phyloP scores from a whole-genome alignment of 257 asterid species.

The Datura wrightii region DNA sequence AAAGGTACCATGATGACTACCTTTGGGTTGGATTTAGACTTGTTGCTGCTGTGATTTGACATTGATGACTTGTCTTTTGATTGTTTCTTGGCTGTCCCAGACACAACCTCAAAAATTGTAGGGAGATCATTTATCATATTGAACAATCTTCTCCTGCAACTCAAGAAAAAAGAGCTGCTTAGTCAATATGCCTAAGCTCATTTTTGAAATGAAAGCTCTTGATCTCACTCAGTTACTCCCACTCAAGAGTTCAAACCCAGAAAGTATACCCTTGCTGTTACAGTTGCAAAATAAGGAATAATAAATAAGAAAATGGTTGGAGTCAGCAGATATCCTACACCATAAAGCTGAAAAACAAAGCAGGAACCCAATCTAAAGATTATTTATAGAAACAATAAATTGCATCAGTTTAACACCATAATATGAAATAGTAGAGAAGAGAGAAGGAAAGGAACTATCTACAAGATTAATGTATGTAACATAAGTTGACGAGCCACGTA shows the following conservation, averaged over 20 bases:
- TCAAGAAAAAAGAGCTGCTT: background rate
- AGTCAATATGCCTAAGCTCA: background rate
- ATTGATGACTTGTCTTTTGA: constrained; percentile 31
- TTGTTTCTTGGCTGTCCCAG: constrained; percentile 34
- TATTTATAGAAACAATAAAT: background rate
- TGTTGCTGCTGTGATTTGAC: constrained; percentile 38
- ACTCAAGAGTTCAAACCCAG: background rate
- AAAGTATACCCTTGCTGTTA: background rate
- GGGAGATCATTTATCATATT: constrained; percentile 37
- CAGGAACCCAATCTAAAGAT: background rate
- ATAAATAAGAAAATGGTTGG: background rate
- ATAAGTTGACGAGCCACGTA: background rate
- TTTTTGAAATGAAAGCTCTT: background rate
- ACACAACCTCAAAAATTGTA: constrained; percentile 32
- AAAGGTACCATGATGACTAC: background rate
- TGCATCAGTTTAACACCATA: background rate
- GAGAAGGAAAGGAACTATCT: background rate
- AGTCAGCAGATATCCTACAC: background rate
- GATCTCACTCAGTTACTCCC: background rate
- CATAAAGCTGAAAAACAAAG: background rate
- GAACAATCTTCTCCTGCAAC: constrained; percentile 34
- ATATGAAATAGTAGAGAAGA: background rate
- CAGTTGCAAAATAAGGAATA: background rate
- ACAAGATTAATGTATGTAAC: background rate
- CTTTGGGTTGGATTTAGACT: constrained; percentile 31